Evolutionary conservation across 2,329 filamentous ascomycete genomes (phyloP), one percentile per base, ranked within the genome.

Genomic region (Orbilia javanica): DNA sequence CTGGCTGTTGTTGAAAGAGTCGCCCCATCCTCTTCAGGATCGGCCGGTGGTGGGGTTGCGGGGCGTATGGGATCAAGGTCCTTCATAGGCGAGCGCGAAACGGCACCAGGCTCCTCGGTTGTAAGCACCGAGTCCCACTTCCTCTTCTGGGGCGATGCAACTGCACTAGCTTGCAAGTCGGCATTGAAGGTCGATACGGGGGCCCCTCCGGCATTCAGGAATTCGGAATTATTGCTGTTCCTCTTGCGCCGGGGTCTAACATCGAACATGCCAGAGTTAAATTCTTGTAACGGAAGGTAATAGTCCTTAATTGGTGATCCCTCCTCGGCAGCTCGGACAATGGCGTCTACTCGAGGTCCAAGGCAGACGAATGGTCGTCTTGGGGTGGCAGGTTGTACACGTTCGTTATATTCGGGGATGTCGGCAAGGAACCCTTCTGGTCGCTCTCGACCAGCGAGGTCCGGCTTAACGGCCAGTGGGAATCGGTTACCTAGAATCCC

Each of bases 211-310:
- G 69, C 15, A 50, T 71, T 60, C n/a, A 79, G 62, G 8, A 63
- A 65, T 44, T 63, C 46, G 6, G 76, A 65, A 31, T 66, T 75
- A n/a, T 63, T 31, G 42, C 80, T 81, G 52, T 80, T 79, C 53
- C 79, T 80, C 69, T 79, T 80, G 48, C 80, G 79, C 22, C 79
- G 79, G 22, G 80, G 79, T 1, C 80, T 79, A 46, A 75, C 79
- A 46, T 81, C 80, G 31, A 81, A 79, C 72, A 81, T 77, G 34
- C 74, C 80, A 15, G 79, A 79, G 18, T 71, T 55, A 3, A 50
- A n/a, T 5, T 50, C 46, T 25, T 22, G 46, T 2, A 80, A 63
- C 13, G 80, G 79, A 44, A 70, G 79, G 10, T 80, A 80, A 29
- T 80, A 80, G 34, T 77, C 67, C 50, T 81, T 80, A 46, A 79